These are phyloP conservation scores for Triticum aestivum DNA, from an alignment of 176 grass and related monocot genomes.

Conservation along the genomic window DNA sequence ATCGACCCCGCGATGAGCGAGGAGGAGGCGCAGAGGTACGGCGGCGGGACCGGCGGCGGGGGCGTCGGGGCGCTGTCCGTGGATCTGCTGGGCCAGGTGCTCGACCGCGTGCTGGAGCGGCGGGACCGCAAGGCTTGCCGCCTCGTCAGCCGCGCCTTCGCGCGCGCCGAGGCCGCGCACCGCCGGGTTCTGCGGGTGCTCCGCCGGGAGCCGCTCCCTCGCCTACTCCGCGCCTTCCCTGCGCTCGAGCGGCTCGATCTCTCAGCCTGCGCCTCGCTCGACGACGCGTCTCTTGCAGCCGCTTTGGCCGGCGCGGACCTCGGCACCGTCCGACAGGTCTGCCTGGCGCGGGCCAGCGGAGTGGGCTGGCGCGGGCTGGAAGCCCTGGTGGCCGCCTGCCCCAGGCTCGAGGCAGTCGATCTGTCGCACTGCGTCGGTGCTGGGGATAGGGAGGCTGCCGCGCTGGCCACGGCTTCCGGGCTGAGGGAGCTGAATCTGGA, in stretches of 20 bases:
- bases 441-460: conserved; percentile 72
- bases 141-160: conserved; percentile 65
- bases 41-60: neutral
- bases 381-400: conserved; percentile 59
- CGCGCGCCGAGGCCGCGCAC: conserved; percentile 61
- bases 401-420: conserved; percentile 74
- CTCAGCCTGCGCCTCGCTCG: conserved; percentile 75
- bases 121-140: conserved; percentile 80
- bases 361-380: conserved; percentile 82
- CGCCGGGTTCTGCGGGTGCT: conserved; percentile 62
- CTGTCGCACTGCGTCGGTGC: conserved; percentile 79
- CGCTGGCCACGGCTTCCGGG: conserved; percentile 40
- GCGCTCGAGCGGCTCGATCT: conserved; percentile 73
- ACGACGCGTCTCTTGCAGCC: conserved; percentile 53
- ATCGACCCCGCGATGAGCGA: conserved; percentile 21
- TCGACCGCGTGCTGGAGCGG: conserved; percentile 61
- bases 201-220: conserved; percentile 57
- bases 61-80: conserved; percentile 39
- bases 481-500: conserved; percentile 71
- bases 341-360: conserved; percentile 68
- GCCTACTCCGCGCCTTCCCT: conserved; percentile 53
- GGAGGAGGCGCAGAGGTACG: conserved; percentile 34
- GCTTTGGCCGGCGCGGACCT: conserved; percentile 32
- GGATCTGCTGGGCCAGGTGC: conserved; percentile 74
- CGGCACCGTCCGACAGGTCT: conserved; percentile 38